phyloP scores from a whole-genome alignment of 148 eudicot species.

The Arbutus unedo region DNA sequence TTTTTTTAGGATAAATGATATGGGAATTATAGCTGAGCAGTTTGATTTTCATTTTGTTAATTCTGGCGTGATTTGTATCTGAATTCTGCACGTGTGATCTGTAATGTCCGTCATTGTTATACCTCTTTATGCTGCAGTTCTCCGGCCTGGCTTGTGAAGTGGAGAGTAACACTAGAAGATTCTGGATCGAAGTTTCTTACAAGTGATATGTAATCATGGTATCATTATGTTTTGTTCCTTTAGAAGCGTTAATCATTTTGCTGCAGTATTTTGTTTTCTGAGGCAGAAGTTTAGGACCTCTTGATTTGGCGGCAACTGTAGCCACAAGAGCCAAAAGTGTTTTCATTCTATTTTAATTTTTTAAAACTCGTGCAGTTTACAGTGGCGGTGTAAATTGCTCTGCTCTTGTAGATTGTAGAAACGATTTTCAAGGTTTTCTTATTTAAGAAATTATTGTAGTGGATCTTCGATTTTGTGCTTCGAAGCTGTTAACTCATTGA shows the following conservation, averaged over 20 bases:
- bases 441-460: constrained; percentile 4
- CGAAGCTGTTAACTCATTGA: background rate
- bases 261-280: constrained; percentile 16
- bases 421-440: constrained; percentile 6
- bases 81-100: background rate
- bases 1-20: background rate
- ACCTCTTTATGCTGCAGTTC: constrained; percentile 1
- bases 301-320: constrained; percentile 15
- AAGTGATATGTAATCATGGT: constrained; percentile 18
- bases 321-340: constrained; percentile 14
- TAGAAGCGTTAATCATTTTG: constrained; percentile 17
- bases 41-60: background rate
- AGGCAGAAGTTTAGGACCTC: constrained; percentile 24
- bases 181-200: constrained; percentile 7
- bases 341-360: constrained; percentile 15
- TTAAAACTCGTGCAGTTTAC: constrained; percentile 21
- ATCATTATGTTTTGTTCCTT: background rate
- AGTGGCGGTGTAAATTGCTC: constrained; percentile 39
- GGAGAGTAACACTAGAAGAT: constrained; percentile 3
- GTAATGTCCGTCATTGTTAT: background rate
- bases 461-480: background rate
- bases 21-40: background rate
- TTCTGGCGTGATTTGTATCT: background rate
- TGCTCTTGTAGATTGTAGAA: constrained; percentile 36
- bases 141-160: background rate